Conservation (phyloP, 176 grass and related monocot species). For the Hsuehochloa calcarea region DNA sequence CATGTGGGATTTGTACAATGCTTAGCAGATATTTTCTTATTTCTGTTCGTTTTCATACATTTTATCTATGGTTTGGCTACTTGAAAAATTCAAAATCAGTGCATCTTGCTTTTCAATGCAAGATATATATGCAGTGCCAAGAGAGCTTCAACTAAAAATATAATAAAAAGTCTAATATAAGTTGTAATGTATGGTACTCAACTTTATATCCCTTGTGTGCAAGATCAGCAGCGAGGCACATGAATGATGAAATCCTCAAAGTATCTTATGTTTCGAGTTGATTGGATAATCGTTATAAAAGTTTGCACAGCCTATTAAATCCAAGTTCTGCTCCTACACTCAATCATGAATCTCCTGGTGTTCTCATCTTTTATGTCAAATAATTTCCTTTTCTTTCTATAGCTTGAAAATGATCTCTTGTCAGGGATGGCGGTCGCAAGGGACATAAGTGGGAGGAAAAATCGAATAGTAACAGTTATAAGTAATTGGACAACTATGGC, state of each 20-base stretch:
- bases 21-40: neutral
- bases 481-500: constrained; percentile 85
- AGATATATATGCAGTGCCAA: neutral
- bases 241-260: neutral
- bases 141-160: neutral
- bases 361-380: constrained; percentile 15
- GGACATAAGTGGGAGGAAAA: constrained; percentile 72
- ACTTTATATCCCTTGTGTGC: neutral
- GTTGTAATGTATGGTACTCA: neutral
- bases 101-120: neutral
- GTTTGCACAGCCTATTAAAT: constrained; percentile 17
- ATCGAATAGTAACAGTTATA: constrained; percentile 65
- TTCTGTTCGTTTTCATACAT: neutral
- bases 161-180: neutral
- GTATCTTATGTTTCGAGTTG: neutral
- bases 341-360: neutral
- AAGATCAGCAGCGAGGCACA: neutral
- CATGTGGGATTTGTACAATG: neutral
- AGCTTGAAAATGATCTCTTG: constrained; percentile 27
- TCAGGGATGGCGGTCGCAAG: constrained; percentile 78
- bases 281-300: constrained; percentile 17
- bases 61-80: neutral
- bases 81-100: neutral
- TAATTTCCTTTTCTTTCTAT: constrained; percentile 24
- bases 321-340: neutral